phyloP scores from a whole-genome alignment of 352 stramenopile species.

The Halophytophthora batemanensis region DNA sequence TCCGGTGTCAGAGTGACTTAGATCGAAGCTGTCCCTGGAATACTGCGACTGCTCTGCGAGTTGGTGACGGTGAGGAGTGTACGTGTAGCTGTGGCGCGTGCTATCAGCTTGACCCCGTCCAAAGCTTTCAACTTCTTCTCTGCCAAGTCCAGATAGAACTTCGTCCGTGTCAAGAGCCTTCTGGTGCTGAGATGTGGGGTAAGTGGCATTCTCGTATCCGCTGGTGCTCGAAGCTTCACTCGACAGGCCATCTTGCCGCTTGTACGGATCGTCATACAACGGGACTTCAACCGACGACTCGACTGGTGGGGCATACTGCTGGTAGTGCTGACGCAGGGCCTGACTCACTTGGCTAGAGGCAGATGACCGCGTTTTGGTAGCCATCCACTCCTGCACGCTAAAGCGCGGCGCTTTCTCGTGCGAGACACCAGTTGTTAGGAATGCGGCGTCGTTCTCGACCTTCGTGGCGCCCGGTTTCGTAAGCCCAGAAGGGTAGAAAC shows the following conservation, averaged over 20 bases:
- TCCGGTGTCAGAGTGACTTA: conserved; percentile 5
- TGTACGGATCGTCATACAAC: conserved; percentile 2
- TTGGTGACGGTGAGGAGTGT: conserved; percentile 23
- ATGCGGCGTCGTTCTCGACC: conserved; percentile 44
- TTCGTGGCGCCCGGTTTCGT: conserved; percentile 19
- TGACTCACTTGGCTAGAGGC: conserved; percentile 23
- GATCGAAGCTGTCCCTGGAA: conserved; percentile 6
- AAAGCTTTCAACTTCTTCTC: neutral
- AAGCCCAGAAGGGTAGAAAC: neutral
- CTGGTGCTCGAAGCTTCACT: conserved; percentile 6
- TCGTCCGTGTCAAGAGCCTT: neutral
- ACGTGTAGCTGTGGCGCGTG: conserved; percentile 22
- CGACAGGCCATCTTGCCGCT: conserved; percentile 5
- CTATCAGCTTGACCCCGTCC: neutral
- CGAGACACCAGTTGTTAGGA: conserved; percentile 55
- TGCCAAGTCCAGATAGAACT: too few relatives aligned
- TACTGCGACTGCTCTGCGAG: conserved; percentile 4
- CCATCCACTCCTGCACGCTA: conserved; percentile 77
- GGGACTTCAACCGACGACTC: conserved; percentile 1
- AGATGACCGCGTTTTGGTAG: conserved; percentile 47
- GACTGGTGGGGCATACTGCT: conserved; percentile 13
- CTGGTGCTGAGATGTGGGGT: neutral
- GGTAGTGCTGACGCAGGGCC: conserved; percentile 17
- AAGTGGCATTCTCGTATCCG: conserved; percentile 2
- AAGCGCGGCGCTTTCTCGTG: conserved; percentile 62